Percentiles rank a stretch among this genome's conserved stretches.
phyloP scores from a whole-genome alignment of 176 grass and related monocot genomes.

The Aegilops umbellulata region DNA sequence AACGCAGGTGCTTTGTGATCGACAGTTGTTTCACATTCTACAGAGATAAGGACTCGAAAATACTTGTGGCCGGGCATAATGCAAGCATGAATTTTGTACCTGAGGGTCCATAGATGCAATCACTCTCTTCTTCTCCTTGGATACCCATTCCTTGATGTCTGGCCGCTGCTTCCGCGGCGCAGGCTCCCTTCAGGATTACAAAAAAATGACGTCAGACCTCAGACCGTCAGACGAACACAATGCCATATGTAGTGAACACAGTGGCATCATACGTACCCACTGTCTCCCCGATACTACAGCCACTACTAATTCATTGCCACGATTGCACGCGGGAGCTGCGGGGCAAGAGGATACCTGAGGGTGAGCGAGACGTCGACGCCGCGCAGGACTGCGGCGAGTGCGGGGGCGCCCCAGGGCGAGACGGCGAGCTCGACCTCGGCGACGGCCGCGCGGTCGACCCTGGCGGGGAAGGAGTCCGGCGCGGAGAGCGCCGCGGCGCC shows the following conservation, averaged over 20 bases:
- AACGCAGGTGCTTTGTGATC: background rate
- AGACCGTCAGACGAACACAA: background rate
- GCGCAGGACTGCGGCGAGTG: slow-evolving; percentile 33
- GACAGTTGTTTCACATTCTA: background rate
- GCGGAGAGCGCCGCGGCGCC: slow-evolving; percentile 17
- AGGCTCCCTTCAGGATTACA: slow-evolving; percentile 48
- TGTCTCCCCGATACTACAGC: background rate
- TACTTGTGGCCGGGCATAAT: background rate
- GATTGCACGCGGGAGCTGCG: background rate
- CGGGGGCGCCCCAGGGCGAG: slow-evolving; percentile 42
- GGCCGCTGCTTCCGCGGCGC: slow-evolving; percentile 35
- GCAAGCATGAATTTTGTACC: slow-evolving; percentile 10
- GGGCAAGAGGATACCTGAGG: slow-evolving; percentile 41
- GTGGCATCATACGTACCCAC: too few species aligned
- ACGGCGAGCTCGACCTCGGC: slow-evolving; percentile 53
- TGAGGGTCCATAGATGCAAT: slow-evolving; percentile 64
- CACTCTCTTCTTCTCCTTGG: slow-evolving; percentile 51
- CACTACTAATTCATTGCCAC: background rate
- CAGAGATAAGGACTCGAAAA: background rate
- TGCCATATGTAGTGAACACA: background rate
- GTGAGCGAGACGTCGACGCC: slow-evolving; percentile 34
- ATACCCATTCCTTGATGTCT: slow-evolving; percentile 33
- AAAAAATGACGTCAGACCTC: background rate
- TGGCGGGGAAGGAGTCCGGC: slow-evolving; percentile 31
- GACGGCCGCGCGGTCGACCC: slow-evolving; percentile 32